Base-by-base conservation (phyloP, 1,284 basidiomycete genomes). In the Stereum hirsutum region DNA sequence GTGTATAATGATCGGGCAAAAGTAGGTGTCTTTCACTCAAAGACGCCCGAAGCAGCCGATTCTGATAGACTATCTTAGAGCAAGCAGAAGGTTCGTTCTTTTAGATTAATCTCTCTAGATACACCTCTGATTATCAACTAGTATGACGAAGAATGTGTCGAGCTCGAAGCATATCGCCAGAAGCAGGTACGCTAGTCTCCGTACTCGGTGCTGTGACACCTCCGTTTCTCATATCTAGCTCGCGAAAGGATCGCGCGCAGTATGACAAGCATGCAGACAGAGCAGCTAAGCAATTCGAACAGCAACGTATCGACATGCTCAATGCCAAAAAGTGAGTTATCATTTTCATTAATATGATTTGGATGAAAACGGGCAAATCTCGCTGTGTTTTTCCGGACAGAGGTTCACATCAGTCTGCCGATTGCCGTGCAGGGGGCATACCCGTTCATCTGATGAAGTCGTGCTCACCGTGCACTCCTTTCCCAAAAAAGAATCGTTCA, bases 241-340 rank as follows among this genome's bases (percentile, higher is more conserved):
- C 42, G 40, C 47, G 19, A 26, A 51, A 86, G 83, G 74, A 70
- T 45, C 76, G 80, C 43, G 74, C 76, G 34, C 68, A 69, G 34
- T 83, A 85, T 55, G 87, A 90, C 55, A 75, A 72, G 39, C 86
- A 89, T 49, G 79, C 81, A 19, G 84, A 83, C 41, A 73, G 84
- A 26, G 75, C 72, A 4, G 77, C 78, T 15, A 80, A 75, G 57
- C 82, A 87, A 52, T 75, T 75, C 42, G 83, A 87, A 49, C 78
- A 83, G 49, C 83, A 87, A 50, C 73, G 74, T 44, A 66, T 70
- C 31, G 82, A 89, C 36, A 88, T 89, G 84, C 61, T 78, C 36
- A 85, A 82, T 51, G 74, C 76, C 60, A 90, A 90, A 65, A 90
- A 90, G 86, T 88, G 48, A 44, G 64, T 38, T 44, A 38, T 20